Evolutionary conservation across 1,284 basidiomycete species (phyloP).

Genomic region (Cystobasidium slooffiae): DNA sequence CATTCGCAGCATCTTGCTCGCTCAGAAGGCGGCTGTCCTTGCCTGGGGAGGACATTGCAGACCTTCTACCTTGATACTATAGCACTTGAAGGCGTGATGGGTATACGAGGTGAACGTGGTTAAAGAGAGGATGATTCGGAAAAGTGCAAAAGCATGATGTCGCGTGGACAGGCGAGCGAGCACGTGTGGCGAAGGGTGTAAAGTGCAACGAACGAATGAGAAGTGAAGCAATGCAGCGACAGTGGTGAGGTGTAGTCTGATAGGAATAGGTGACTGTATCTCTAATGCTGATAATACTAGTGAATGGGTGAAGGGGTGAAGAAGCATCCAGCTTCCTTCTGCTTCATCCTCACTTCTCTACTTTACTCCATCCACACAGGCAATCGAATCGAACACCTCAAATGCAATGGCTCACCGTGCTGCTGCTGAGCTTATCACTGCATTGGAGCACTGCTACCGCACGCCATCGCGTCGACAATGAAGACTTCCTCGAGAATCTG

Average conservation of each 20-base stretch:
- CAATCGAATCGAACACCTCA: not conserved
- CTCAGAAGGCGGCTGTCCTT: slow-evolving; percentile 16
- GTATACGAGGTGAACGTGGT: not conserved
- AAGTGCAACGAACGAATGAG: too few species aligned
- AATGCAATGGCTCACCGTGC: not conserved
- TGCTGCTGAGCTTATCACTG: not conserved
- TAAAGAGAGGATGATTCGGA: not conserved
- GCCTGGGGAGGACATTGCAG: slow-evolving; percentile 19
- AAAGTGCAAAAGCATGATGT: not conserved
- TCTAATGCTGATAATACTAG: too few species aligned
- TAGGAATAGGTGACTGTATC: too few species aligned
- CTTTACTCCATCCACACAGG: not conserved
- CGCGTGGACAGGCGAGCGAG: not conserved
- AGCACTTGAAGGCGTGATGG: too few species aligned
- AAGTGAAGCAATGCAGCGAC: too few species aligned
- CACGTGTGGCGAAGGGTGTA: not conserved
- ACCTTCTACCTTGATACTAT: not conserved
- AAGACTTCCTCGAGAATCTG: slow-evolving; percentile 66
- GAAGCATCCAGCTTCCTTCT: too few species aligned
- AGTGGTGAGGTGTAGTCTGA: too few species aligned
- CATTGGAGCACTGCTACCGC: not conserved
- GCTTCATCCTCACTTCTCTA: not conserved
- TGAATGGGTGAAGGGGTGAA: too few species aligned
- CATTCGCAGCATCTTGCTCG: slow-evolving; percentile 25
- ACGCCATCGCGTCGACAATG: slow-evolving; percentile 19